Evolutionary conservation across 2,329 filamentous ascomycete genomes (phyloP), one percentile per base, ranked within the genome.

Genomic region (Zymoseptoria ardabiliae): DNA sequence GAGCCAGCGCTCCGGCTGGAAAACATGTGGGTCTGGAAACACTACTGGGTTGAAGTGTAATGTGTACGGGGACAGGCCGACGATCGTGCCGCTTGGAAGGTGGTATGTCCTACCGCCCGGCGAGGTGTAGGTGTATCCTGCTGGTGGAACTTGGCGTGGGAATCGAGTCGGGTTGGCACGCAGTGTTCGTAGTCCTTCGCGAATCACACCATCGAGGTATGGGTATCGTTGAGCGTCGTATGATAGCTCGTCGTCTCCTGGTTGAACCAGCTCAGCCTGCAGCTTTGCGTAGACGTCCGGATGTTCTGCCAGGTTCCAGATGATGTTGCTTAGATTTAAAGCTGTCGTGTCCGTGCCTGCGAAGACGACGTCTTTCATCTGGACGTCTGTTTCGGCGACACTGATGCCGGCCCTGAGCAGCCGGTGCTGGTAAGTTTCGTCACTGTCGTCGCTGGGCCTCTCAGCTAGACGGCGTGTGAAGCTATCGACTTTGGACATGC

Each of bases 361-460:
- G 67, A 82, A 83, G 23, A 80, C 76, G 2, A 83, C 67, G 63
- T 83, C 82, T 63, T 83, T 81, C 62, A 79, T 77, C 63, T 84
- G 80, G 0, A 78, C 76, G 50, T 73, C 75, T 6, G 78, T 74
- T 65, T 83, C 80, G 4, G 71, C 65, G 9, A 67, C 65, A 3
- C 73, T 73, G 25, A 82, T 68, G 0, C 78, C 77, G 7, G 74
- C 70, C 50, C 74, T 73, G 20, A 81, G 66, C 41, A 83, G 69
- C 4, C 80, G 74, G 2, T 75, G 76, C 41, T 80, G 79, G 61
- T 81, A 83, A 4, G 74, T 81, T 50, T 75, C 73, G 7, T 72
- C 71, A 2, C 30, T 22, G 20, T 45, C 53, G 3, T 45, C 25
- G 8, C 48, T 19, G 3, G 61, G 21, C 72, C 17, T 68, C 66